phyloP scores from a whole-genome alignment of 768 basidiomycete species.

The Gymnopilus junonius region DNA sequence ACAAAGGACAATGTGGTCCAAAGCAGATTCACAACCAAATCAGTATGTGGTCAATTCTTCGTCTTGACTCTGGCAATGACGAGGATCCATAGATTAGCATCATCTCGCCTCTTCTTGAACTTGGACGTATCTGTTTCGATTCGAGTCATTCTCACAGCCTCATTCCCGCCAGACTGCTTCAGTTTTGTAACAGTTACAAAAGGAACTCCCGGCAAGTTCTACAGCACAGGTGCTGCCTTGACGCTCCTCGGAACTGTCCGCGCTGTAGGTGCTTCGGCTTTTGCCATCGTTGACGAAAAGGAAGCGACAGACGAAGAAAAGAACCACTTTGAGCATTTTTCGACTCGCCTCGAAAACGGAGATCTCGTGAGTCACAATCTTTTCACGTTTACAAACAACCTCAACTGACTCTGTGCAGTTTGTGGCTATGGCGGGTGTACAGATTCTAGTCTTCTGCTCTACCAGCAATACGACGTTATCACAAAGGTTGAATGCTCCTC shows the following conservation, averaged over 20 bases:
- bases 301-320: conserved; percentile 45
- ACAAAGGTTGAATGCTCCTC: conserved; percentile 55
- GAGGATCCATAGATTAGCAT: conserved; percentile 23
- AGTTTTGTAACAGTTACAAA: conserved; percentile 45
- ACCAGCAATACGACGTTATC: conserved; percentile 50
- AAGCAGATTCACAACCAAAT: conserved; percentile 21
- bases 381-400: background rate
- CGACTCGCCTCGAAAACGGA: conserved; percentile 50
- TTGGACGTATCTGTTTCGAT: conserved; percentile 55
- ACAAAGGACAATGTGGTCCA: conserved; percentile 41
- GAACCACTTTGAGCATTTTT: conserved; percentile 52
- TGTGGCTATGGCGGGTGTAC: conserved; percentile 52
- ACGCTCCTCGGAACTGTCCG: conserved; percentile 58
- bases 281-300: conserved; percentile 41
- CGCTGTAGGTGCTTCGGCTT: conserved; percentile 53
- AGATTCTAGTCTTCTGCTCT: conserved; percentile 63
- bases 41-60: conserved; percentile 31
- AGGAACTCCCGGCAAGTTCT: conserved; percentile 66
- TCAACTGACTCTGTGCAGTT: conserved; percentile 44
- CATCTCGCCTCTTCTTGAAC: conserved; percentile 47
- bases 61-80: background rate
- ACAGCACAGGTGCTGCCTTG: conserved; percentile 48
- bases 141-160: conserved; percentile 48
- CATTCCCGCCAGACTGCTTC: conserved; percentile 30
- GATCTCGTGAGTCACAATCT: conserved; percentile 50